A percentile compares a stretch with the other conserved stretches of the same genome.
These are phyloP conservation scores for Orbilia blumenaviensis DNA, from an alignment of 2,329 filamentous ascomycete species.

Conservation along the genomic window DNA sequence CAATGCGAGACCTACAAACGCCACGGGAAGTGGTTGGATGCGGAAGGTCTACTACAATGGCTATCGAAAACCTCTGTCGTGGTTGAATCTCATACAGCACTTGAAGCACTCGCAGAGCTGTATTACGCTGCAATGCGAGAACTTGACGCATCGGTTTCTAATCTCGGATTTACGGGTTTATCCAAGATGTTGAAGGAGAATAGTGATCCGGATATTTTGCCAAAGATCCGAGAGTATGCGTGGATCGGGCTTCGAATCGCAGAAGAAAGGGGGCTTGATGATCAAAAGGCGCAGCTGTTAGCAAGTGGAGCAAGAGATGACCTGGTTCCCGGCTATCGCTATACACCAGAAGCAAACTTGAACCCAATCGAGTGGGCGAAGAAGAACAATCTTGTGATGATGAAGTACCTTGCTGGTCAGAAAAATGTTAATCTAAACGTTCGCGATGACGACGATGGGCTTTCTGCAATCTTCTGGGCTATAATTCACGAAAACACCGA, in stretches of 20 bases:
- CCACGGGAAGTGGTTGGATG: slow-evolving; percentile 10
- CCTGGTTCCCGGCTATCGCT: slow-evolving; percentile 14
- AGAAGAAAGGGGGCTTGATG: slow-evolving; percentile 17
- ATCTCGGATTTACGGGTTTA: slow-evolving; percentile 33
- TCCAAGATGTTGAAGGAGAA: slow-evolving; percentile 24
- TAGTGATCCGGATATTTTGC: background rate
- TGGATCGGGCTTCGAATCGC: slow-evolving; percentile 34
- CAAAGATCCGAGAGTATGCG: slow-evolving; percentile 14
- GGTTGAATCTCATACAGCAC: background rate
- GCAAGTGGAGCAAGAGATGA: slow-evolving; percentile 21
- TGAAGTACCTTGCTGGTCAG: slow-evolving; percentile 16
- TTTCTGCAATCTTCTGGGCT: slow-evolving; percentile 27
- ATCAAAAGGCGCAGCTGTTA: slow-evolving; percentile 2
- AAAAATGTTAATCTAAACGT: slow-evolving; percentile 1
- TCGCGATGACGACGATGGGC: slow-evolving; percentile 10
- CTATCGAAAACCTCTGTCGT: slow-evolving; percentile 4
- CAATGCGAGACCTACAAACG: slow-evolving; percentile 12
- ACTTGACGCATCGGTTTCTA: background rate
- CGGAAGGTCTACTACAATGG: slow-evolving; percentile 21
- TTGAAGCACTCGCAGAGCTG: slow-evolving; percentile 13
- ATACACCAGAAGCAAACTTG: background rate
- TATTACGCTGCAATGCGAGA: slow-evolving; percentile 39
- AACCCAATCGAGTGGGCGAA: slow-evolving; percentile 31
- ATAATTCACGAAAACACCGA: slow-evolving; percentile 32
- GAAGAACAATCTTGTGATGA: slow-evolving; percentile 6